Evolutionary conservation across 2,329 filamentous ascomycete species (phyloP).

Genomic region (Boeremia exigua): DNA sequence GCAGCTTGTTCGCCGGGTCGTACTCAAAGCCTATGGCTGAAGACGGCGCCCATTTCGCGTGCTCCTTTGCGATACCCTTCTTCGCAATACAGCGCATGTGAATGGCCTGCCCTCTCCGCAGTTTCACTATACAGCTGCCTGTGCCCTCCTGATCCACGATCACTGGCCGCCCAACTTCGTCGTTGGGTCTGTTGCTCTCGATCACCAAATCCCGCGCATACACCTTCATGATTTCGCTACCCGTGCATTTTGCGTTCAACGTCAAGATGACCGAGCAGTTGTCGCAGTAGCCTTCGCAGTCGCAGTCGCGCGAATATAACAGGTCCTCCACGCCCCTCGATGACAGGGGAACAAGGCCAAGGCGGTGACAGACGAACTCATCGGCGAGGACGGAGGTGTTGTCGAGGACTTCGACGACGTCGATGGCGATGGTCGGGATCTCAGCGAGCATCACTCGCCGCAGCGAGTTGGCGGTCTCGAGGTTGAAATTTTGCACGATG

Average conservation of each 20-base stretch:
- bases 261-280: conserved; percentile 85
- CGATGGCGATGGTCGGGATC: conserved; percentile 92
- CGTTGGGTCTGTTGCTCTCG: conserved; percentile 71
- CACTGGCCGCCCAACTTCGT: conserved; percentile 78
- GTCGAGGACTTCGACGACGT: conserved; percentile 87
- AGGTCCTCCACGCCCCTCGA: conserved; percentile 83
- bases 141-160: conserved; percentile 82
- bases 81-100: conserved; percentile 92
- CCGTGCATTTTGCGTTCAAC: conserved; percentile 83
- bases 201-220: conserved; percentile 89
- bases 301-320: conserved; percentile 90
- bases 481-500: conserved; percentile 85
- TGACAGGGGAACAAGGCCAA: conserved; percentile 87
- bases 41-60: conserved; percentile 96
- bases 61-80: conserved; percentile 98
- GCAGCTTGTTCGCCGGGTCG: conserved; percentile 94
- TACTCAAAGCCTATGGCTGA: conserved; percentile 96
- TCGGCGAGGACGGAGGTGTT: conserved; percentile 97
- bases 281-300: conserved; percentile 94
- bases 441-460: conserved; percentile 91
- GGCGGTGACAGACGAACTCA: conserved; percentile 91
- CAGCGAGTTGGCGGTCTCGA: conserved; percentile 90
- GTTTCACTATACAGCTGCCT: conserved; percentile 86
- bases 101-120: conserved; percentile 87
- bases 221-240: conserved; percentile 89